Evolutionary conservation across 2,329 filamentous ascomycete species (phyloP).

Genomic region (Trematosphaeria pertusa): DNA sequence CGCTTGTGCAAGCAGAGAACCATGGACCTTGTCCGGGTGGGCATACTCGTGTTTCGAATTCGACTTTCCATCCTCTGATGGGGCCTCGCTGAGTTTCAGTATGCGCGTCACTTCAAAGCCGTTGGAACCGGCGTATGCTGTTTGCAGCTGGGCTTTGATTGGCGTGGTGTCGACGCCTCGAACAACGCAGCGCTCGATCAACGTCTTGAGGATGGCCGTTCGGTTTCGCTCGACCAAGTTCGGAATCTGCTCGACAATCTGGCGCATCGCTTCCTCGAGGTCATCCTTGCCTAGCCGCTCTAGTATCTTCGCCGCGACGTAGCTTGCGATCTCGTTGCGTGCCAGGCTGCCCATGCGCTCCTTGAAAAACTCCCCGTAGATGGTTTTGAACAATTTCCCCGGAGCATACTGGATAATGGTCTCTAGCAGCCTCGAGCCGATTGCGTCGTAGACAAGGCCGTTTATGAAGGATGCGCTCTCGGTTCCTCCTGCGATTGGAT

Average conservation of each 20-base stretch:
- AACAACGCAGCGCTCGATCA: slow-evolving; percentile 82
- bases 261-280: slow-evolving; percentile 73
- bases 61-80: slow-evolving; percentile 48
- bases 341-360: slow-evolving; percentile 80
- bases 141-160: slow-evolving; percentile 64
- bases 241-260: slow-evolving; percentile 75
- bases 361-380: slow-evolving; percentile 82
- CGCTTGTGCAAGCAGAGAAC: slow-evolving; percentile 78
- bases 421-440: slow-evolving; percentile 90
- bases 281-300: slow-evolving; percentile 88
- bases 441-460: slow-evolving; percentile 84
- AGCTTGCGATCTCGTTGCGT: slow-evolving; percentile 88
- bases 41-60: slow-evolving; percentile 38
- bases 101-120: slow-evolving; percentile 65
- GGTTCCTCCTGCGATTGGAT: slow-evolving; percentile 73
- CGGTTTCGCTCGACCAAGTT: slow-evolving; percentile 77
- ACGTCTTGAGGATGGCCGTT: slow-evolving; percentile 77
- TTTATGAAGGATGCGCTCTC: slow-evolving; percentile 83
- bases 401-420: slow-evolving; percentile 81
- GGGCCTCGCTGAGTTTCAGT: slow-evolving; percentile 61
- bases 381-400: slow-evolving; percentile 86
- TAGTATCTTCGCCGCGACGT: slow-evolving; percentile 82
- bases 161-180: slow-evolving; percentile 66
- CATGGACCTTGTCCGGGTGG: slow-evolving; percentile 71
- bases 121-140: slow-evolving; percentile 60